Conservation (phyloP, 2,329 filamentous ascomycete genomes). For the Alternaria gansuensis region DNA sequence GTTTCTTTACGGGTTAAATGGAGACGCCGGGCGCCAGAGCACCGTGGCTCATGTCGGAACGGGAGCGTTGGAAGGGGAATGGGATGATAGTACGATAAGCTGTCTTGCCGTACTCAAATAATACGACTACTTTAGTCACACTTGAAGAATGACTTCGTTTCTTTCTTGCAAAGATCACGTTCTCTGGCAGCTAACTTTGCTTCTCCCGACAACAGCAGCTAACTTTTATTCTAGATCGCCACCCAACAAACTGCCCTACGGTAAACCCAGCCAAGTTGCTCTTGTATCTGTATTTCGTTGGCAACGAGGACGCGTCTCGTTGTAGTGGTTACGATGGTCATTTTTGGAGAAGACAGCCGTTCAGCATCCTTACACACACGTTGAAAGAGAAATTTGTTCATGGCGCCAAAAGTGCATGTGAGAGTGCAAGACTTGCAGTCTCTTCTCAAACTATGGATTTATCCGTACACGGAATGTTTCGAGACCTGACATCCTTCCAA, state of each 20-base stretch:
- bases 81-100: conserved; percentile 2
- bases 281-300: conserved; percentile 19
- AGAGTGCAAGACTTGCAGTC: too few relatives aligned
- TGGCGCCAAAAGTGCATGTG: too few relatives aligned
- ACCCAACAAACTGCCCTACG: not conserved
- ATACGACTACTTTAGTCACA: not conserved
- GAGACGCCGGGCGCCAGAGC: not conserved
- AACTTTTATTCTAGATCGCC: not conserved
- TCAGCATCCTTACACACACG: too few relatives aligned
- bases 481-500: too few relatives aligned
- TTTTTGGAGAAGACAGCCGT: not conserved
- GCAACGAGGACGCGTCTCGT: conserved; percentile 23
- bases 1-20: not conserved
- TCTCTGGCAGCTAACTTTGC: not conserved
- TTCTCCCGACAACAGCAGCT: not conserved
- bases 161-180: fast-evolving
- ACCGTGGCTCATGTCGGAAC: not conserved
- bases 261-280: conserved; percentile 2
- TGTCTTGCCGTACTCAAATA: conserved; percentile 12
- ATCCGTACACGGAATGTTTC: too few relatives aligned
- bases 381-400: too few relatives aligned
- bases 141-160: not conserved
- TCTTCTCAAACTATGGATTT: too few relatives aligned
- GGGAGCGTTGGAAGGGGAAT: not conserved
- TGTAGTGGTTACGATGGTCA: conserved; percentile 24